Conservation (phyloP, 225 moss, liverwort and hornwort genomes). For the Pseudoscleropodium purum region DNA sequence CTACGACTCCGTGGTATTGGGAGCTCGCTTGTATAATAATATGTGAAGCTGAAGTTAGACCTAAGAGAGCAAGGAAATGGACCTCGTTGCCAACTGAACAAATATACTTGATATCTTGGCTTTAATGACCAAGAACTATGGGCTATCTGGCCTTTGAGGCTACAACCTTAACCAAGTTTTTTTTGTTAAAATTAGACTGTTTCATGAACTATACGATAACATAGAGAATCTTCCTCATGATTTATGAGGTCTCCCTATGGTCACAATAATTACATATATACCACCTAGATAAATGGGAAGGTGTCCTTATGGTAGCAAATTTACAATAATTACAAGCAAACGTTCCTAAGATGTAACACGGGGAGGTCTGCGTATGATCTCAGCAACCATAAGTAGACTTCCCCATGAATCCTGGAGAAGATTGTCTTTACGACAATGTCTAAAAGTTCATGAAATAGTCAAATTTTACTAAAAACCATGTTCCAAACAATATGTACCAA, state of each 20-base stretch:
- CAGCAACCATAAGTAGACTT: not conserved
- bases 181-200: not conserved
- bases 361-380: not conserved
- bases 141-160: not conserved
- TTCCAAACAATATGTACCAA: not conserved
- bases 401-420: not conserved
- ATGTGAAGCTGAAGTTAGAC: not conserved
- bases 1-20: not conserved
- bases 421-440: not conserved
- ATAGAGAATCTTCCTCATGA: not conserved
- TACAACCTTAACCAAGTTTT: not conserved
- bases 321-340: not conserved
- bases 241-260: not conserved
- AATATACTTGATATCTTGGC: not conserved
- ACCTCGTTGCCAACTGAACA: not conserved
- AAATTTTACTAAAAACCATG: not conserved
- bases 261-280: not conserved
- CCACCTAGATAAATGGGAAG: not conserved
- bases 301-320: not conserved
- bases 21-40: not conserved
- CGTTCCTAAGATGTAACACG: not conserved
- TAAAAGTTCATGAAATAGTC: not conserved
- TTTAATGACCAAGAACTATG: not conserved
- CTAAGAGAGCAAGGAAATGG: not conserved
- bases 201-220: not conserved